A percentile compares a stretch with the other conserved stretches of the same genome.
Conservation (phyloP, 345 rosid species). For the Gossypium thurberi region DNA sequence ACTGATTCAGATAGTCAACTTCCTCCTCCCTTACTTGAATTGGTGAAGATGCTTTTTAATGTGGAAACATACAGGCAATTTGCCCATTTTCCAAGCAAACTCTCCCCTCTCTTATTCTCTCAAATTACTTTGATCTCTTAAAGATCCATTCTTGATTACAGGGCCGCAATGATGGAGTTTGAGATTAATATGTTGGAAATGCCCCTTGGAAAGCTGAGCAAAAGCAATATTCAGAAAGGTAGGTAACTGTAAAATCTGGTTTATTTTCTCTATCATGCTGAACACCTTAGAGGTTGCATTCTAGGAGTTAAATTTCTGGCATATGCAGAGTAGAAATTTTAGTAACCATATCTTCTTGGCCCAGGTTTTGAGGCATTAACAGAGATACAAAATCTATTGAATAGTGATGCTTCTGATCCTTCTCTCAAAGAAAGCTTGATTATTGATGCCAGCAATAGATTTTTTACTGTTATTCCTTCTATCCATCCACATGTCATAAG, state of each 20-base stretch:
- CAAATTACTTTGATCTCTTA: slow-evolving; percentile 9
- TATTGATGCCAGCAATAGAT: slow-evolving; percentile 88
- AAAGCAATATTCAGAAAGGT: slow-evolving; percentile 85
- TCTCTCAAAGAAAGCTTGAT: slow-evolving; percentile 69
- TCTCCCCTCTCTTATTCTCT: not conserved
- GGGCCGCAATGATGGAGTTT: slow-evolving; percentile 98
- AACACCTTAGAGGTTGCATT: not conserved
- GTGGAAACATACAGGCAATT: slow-evolving; percentile 80
- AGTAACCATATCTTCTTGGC: slow-evolving; percentile 2
- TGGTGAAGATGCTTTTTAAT: slow-evolving; percentile 88
- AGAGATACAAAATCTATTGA: slow-evolving; percentile 76
- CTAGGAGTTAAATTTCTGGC: slow-evolving; percentile 9
- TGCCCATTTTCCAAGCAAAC: slow-evolving; percentile 1
- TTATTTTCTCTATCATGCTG: not conserved
- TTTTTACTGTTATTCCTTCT: slow-evolving; percentile 91
- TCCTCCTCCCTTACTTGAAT: slow-evolving; percentile 57
- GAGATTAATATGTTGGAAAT: slow-evolving; percentile 95
- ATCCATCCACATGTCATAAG: slow-evolving; percentile 79
- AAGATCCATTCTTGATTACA: slow-evolving; percentile 30
- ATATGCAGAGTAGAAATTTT: slow-evolving; percentile 10
- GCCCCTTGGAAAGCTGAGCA: slow-evolving; percentile 98
- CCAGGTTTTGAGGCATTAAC: slow-evolving; percentile 91
- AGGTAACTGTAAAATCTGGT: slow-evolving; percentile 2
- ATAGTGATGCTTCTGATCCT: slow-evolving; percentile 32
- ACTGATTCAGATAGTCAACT: slow-evolving; percentile 49